Percentiles rank a stretch among this genome's conserved stretches.
phyloP scores from a whole-genome alignment of 768 basidiomycete species.

The Tylopilus felleus region DNA sequence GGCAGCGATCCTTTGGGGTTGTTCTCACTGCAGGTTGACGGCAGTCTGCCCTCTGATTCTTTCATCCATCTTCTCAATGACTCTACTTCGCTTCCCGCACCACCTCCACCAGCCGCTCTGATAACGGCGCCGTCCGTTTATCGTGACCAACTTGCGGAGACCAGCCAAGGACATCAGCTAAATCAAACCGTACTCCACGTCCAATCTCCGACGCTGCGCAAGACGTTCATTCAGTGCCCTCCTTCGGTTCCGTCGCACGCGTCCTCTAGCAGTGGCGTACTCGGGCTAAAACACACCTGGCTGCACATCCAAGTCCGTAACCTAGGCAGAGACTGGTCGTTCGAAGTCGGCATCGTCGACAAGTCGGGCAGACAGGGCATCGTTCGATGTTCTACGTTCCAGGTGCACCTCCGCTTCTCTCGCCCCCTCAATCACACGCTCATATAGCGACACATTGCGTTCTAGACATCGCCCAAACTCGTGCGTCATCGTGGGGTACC shows the following conservation, averaged over 20 bases:
- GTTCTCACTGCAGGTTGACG: constrained; percentile 49
- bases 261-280: constrained; percentile 21
- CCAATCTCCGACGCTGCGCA: constrained; percentile 69
- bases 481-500: constrained; percentile 36
- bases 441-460: background rate
- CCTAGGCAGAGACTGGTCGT: constrained; percentile 64
- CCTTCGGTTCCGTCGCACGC: constrained; percentile 23
- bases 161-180: constrained; percentile 38
- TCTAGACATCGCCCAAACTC: constrained; percentile 55
- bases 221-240: constrained; percentile 67
- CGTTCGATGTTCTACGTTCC: constrained; percentile 74
- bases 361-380: constrained; percentile 53
- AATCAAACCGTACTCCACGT: constrained; percentile 73
- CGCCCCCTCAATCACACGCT: constrained; percentile 1
- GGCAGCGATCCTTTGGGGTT: constrained; percentile 57
- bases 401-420: constrained; percentile 48
- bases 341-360: constrained; percentile 75
- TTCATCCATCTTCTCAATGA: constrained; percentile 65
- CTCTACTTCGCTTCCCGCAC: constrained; percentile 44
- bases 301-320: constrained; percentile 73
- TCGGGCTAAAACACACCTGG: constrained; percentile 70
- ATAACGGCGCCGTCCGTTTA: constrained; percentile 40
- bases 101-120: constrained; percentile 43
- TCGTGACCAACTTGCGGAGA: constrained; percentile 27
- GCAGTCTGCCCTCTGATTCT: constrained; percentile 55